phyloP scores from a whole-genome alignment of 1,284 basidiomycete species.

The Melampsora occidentalis region DNA sequence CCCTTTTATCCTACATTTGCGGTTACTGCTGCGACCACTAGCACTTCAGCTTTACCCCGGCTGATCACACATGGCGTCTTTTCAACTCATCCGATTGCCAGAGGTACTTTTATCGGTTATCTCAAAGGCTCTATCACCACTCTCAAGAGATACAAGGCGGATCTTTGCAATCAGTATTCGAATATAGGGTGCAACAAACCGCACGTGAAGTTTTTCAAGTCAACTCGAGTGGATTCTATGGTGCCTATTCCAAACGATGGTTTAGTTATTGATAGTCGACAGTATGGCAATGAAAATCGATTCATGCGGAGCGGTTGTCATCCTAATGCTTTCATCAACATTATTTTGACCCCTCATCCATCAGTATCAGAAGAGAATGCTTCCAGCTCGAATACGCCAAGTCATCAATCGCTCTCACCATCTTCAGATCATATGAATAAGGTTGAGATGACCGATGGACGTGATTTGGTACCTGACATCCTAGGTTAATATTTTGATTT shows the following conservation, averaged over 20 bases:
- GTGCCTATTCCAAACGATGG: conserved; percentile 61
- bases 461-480: not conserved
- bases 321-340: conserved; percentile 81
- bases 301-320: conserved; percentile 81
- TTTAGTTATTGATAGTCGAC: conserved; percentile 74
- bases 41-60: conserved; percentile 52
- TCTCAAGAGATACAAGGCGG: conserved; percentile 53
- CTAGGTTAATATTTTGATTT: not conserved
- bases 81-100: conserved; percentile 52
- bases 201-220: conserved; percentile 73
- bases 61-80: conserved; percentile 56
- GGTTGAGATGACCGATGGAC: not conserved
- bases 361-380: not conserved
- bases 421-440: not conserved
- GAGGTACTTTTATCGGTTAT: conserved; percentile 54
- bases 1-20: conserved; percentile 62
- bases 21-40: conserved; percentile 49
- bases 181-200: conserved; percentile 60
- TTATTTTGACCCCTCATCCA: conserved; percentile 56
- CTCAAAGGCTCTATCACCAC: conserved; percentile 53
- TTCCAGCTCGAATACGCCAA: not conserved
- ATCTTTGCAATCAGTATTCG: conserved; percentile 61
- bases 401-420: not conserved
- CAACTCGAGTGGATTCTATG: conserved; percentile 52
- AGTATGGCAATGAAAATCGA: conserved; percentile 70